These are phyloP conservation scores for Colletotrichum cereale DNA, from an alignment of 2,329 filamentous ascomycete genomes.

Conservation along the genomic window DNA sequence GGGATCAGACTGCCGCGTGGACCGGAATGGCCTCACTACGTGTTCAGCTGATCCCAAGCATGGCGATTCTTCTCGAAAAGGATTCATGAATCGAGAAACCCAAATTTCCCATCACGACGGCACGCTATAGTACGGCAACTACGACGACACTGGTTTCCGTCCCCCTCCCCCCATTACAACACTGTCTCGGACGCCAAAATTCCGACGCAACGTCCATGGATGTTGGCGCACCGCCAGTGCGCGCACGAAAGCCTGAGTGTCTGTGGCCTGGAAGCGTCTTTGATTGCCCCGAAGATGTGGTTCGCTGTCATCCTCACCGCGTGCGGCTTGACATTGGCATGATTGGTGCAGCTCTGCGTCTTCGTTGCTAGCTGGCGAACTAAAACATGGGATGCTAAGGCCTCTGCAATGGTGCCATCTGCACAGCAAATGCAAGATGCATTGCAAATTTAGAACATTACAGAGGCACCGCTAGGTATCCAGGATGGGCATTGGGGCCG, in stretches of 20 bases:
- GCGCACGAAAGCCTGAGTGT: neutral
- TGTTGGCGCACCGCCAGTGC: conserved; percentile 10
- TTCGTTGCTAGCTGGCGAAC: conserved; percentile 25
- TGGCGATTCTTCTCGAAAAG: neutral
- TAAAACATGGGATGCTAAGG: conserved; percentile 1
- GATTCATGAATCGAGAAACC: neutral
- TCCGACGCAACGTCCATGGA: neutral
- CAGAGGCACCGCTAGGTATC: conserved; percentile 3
- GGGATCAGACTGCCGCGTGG: conserved; percentile 1
- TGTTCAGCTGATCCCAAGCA: conserved; percentile 9
- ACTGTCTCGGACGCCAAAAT: conserved; percentile 9
- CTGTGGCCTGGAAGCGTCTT: conserved; percentile 10
- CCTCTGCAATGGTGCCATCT: conserved; percentile 23
- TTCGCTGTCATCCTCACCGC: conserved; percentile 3
- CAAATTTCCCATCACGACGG: neutral
- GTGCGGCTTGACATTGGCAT: conserved; percentile 8
- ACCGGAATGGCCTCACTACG: conserved; percentile 20
- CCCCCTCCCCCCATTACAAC: neutral
- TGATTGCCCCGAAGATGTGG: conserved; percentile 4
- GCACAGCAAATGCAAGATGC: conserved; percentile 31
- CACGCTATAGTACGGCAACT: neutral
- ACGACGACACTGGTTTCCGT: conserved; percentile 2
- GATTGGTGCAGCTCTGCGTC: conserved; percentile 29
- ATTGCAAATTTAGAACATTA: conserved; percentile 35
- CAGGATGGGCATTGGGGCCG: conserved; percentile 30